phyloP scores from a whole-genome alignment of 139 green algal species.

The Edaphochlamys debaryana region DNA sequence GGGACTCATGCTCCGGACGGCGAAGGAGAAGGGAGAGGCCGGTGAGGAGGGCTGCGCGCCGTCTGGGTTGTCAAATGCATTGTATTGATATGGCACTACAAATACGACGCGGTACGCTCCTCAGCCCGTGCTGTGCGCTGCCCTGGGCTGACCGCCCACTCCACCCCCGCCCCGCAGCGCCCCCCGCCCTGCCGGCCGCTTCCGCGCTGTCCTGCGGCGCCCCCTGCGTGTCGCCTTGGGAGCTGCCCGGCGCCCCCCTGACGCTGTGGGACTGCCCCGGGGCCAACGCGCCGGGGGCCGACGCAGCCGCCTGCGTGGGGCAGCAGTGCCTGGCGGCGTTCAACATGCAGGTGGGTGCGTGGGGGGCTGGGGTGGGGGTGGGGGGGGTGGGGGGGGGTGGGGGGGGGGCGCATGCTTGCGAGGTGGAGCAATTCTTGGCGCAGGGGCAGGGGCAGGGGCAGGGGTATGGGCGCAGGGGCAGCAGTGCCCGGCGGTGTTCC shows the following conservation, averaged over 20 bases:
- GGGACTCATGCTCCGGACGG: not conserved
- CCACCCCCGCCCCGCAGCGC: not conserved
- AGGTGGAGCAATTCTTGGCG: too few species aligned
- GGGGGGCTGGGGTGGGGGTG: too few species aligned
- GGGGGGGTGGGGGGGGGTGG: too few species aligned
- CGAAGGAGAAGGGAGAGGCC: not conserved
- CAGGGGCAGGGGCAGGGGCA: too few species aligned
- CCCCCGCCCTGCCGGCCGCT: not conserved
- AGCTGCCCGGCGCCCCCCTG: not conserved
- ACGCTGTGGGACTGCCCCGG: slow-evolving; percentile 2
- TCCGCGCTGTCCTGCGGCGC: not conserved
- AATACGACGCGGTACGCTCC: too few species aligned
- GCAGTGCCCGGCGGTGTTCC: not conserved
- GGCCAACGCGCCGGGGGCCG: not conserved
- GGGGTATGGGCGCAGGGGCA: not conserved
- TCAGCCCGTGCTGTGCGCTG: too few species aligned
- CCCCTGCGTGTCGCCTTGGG: not conserved
- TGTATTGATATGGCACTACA: too few species aligned
- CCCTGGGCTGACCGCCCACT: too few species aligned
- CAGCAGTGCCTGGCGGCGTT: not conserved
- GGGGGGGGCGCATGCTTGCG: too few species aligned
- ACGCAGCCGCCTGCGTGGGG: not conserved
- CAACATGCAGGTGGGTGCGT: too few species aligned
- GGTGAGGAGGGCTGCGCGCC: not conserved
- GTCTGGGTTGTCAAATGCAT: too few species aligned